These are phyloP conservation scores for Acephala macrosclerotiorum DNA, from an alignment of 2,329 filamentous ascomycete genomes.

Conservation along the genomic window DNA sequence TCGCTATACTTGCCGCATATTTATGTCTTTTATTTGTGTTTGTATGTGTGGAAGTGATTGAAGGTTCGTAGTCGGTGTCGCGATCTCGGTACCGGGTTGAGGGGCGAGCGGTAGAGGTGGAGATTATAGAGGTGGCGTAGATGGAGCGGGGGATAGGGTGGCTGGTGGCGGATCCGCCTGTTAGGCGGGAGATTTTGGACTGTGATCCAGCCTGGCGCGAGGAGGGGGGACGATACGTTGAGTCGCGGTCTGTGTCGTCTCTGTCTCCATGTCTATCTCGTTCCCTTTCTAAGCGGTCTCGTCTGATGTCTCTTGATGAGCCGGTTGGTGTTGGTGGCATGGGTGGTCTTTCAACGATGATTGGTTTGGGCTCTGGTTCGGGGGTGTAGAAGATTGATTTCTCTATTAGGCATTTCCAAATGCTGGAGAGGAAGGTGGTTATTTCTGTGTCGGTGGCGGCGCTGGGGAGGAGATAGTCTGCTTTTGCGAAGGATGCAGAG, in stretches of 20 bases:
- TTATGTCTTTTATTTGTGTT: too few species aligned
- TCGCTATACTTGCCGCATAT: slow-evolving; percentile 25
- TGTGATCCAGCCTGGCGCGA: neutral
- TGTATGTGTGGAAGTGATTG: slow-evolving; percentile 13
- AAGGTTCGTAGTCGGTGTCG: slow-evolving; percentile 3
- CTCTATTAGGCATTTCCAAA: slow-evolving; percentile 58
- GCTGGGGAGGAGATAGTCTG: slow-evolving; percentile 64
- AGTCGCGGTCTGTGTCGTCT: slow-evolving; percentile 13
- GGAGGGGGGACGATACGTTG: slow-evolving; percentile 18
- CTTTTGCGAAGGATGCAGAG: slow-evolving; percentile 49
- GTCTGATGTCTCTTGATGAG: slow-evolving; percentile 14
- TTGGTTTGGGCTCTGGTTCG: slow-evolving; percentile 42
- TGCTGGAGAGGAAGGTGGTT: slow-evolving; percentile 58
- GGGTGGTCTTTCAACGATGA: slow-evolving; percentile 29
- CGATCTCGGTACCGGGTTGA: neutral
- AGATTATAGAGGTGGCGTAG: slow-evolving; percentile 14
- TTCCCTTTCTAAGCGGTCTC: neutral
- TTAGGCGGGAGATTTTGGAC: slow-evolving; percentile 28
- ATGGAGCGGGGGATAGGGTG: slow-evolving; percentile 1
- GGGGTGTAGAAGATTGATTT: slow-evolving; percentile 55
- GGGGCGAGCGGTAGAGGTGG: neutral
- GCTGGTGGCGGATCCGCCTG: slow-evolving; percentile 13
- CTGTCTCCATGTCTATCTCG: neutral
- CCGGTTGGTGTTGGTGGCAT: slow-evolving; percentile 14
- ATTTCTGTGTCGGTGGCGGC: slow-evolving; percentile 62